phyloP scores from a whole-genome alignment of 179 eudicot species.

The Corrigiola litoralis region DNA sequence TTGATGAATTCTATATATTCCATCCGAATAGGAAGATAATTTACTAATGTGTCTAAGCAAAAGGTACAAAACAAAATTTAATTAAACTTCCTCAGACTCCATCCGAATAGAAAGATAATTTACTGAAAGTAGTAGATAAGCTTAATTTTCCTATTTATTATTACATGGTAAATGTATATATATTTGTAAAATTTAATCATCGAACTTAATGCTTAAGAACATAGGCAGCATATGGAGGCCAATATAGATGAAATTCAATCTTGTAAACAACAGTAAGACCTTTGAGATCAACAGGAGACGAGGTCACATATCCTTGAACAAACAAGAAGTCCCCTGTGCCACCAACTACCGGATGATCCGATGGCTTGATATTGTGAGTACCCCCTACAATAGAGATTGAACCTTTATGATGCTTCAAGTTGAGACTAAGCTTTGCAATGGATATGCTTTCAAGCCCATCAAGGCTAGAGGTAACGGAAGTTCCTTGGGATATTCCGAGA shows the following conservation, averaged over 20 bases:
- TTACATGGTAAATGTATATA: no score
- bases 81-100: no score
- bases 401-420: slow-evolving; percentile 12
- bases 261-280: slow-evolving; percentile 22
- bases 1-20: no score
- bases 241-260: slow-evolving; percentile 19
- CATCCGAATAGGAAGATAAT: no score
- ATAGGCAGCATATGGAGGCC: slow-evolving; percentile 29
- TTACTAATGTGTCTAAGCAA: no score
- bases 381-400: slow-evolving; percentile 20
- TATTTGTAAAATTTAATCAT: no score
- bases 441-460: slow-evolving; percentile 20
- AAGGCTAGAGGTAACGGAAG: slow-evolving; percentile 24
- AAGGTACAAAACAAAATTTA: no score
- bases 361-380: background rate
- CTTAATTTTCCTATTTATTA: no score
- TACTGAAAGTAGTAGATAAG: no score
- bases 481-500: slow-evolving; percentile 1
- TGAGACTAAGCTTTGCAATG: slow-evolving; percentile 5
- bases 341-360: slow-evolving; percentile 24
- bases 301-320: slow-evolving; percentile 25
- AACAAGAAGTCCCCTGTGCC: slow-evolving; percentile 27
- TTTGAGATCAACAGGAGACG: slow-evolving; percentile 19
- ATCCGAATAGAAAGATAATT: no score
- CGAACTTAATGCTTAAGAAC: no score